Base-by-base conservation (phyloP, 148 eudicot genomes). In the Vaccinium myrtillus region DNA sequence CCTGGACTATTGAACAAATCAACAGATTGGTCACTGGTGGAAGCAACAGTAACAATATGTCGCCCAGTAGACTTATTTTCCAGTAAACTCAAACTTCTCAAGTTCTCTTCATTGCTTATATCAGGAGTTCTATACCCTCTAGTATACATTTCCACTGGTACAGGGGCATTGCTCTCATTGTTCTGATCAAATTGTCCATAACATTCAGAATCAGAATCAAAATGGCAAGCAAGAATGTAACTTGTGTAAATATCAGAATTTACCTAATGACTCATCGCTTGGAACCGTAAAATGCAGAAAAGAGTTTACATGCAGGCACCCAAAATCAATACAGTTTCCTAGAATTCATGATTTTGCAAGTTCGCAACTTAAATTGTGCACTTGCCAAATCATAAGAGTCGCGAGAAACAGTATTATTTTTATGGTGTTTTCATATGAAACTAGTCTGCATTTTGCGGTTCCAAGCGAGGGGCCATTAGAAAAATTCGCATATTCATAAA, bases 21-120 rank as follows among this genome's bases (percentile, higher is more conserved):
- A 74, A 86, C 84, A 85, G 88, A 88, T 61, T 81, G 87, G 65
- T 79, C 80, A 54, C 87, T 70, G 85, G 88, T 82, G 88, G 87
- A 67, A 78, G 32, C 43, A 69, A 50, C 46, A 82, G 84, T 3
- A 13, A 36, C 49, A 39, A 6, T 8, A 51, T 32, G 39, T 30
- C 16, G 87, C 81, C 14, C 70, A 39, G 15, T 27, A 77, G 27
- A 65, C 67, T 65, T 54, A 36, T 19, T 75, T 59, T 58, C 73
- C 39, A 36, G n/a, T 16, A 78, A 76, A 78, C 51, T 56, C 16
- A 23, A 30, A 81, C 77, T 51, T 39, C 82, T 25, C 16, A 6
- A 32, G 58, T 75, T 14, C 67, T 49, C 74, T 9, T 27, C 79
- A 58, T 71, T 39, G 79, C 83, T 80, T n/a, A 80, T 27, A 73